These are phyloP conservation scores for Pyrenochaeta sp. DNA, from an alignment of 2,329 filamentous ascomycete genomes.

Conservation along the genomic window DNA sequence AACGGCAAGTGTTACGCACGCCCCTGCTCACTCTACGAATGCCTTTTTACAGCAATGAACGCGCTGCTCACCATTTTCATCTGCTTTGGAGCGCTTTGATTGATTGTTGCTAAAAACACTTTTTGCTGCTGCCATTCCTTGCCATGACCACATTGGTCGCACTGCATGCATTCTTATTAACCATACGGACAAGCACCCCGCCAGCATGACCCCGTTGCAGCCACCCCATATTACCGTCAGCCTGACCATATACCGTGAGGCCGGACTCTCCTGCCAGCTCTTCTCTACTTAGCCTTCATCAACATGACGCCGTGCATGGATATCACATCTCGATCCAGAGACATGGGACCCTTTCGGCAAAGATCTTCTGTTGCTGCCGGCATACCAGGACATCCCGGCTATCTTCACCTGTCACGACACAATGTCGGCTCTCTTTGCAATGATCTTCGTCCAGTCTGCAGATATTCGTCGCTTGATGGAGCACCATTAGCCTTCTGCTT, in stretches of 20 bases:
- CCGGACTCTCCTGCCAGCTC: slow-evolving; percentile 1
- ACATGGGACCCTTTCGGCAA: slow-evolving; percentile 1
- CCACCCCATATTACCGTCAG: neutral
- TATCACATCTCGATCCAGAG: slow-evolving; percentile 6
- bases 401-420: neutral
- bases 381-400: neutral
- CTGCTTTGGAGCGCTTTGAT: slow-evolving; percentile 8
- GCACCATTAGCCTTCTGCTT: neutral
- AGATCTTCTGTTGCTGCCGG: neutral
- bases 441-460: neutral
- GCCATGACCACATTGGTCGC: slow-evolving; percentile 14
- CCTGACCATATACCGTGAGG: neutral
- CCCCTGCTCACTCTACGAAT: slow-evolving; percentile 1
- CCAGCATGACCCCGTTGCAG: slow-evolving; percentile 5
- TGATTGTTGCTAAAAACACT: slow-evolving; percentile 19
- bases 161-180: slow-evolving; percentile 11
- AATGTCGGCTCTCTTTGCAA: neutral
- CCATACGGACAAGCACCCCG: slow-evolving; percentile 9
- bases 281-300: slow-evolving; percentile 12
- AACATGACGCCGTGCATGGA: slow-evolving; percentile 7
- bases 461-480: neutral
- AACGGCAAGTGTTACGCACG: slow-evolving; percentile 11
- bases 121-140: slow-evolving; percentile 7
- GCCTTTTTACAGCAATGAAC: neutral
- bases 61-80: slow-evolving; percentile 6